Evolutionary conservation across 495 filamentous ascomycete genomes (phyloP), one percentile per base, ranked within the genome.

Genomic region (Xylaria scruposa): DNA sequence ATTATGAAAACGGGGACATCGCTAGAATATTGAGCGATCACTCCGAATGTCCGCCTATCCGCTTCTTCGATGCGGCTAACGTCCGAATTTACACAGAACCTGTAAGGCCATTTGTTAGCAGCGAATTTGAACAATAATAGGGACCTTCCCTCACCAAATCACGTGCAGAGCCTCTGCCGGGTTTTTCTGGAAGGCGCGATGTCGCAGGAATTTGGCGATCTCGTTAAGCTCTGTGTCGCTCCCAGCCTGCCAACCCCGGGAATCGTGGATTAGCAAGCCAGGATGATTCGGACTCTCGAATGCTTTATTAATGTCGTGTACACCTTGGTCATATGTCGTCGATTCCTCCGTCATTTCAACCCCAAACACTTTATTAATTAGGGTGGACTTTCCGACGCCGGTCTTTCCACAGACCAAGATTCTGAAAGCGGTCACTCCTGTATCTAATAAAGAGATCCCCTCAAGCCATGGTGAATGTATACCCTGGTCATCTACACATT

Each of bases 391-490:
- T 24, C 79, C 79, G 19, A 78, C 76, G 2, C 79, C 79, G 0
- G 79, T 81, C n/a, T 79, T 79, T 19, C 79, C 79, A 70, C 78
- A 79, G 3, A 79, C 76, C 26, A 81, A 58, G 47, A 81, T 76
- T 42, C 78, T 70, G 40, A 79, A 75, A 0, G 72, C 66, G 44
- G 68, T 73, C 12, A 78, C 64, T 17, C 75, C 72, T 44, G 72
- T 74, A 8, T 49, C 72, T 47, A 78, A 69, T 46, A 76, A 31
- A n/a, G 69, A 6, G 15, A 65, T 19, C 33, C 58, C 59, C 38
- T 74, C 71, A 58, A 62, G 21, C 73, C 73, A 75, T 24, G 67
- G 72, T 9, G 61, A 42, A 21, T 51, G n/a, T 59, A n/a, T 10
- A 26, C 29, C 73, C 65, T 54, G 56, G 62, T 47, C 71, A 59